Base-by-base conservation (phyloP, 2,329 filamentous ascomycete species). In the Orbilia oligospora region DNA sequence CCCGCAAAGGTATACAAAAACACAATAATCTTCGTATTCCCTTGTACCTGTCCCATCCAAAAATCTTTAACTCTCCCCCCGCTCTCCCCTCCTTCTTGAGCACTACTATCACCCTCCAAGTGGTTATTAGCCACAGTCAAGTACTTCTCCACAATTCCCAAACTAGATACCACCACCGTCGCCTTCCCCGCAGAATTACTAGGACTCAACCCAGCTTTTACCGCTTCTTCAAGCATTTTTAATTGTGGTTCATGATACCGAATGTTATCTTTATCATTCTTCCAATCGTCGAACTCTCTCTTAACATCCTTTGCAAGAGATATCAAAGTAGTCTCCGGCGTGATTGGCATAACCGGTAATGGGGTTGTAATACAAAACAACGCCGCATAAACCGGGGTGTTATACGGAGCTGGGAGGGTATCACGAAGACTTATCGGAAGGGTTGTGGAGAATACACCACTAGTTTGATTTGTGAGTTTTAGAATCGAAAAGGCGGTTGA, bases 101-200 rank as follows among this genome's bases (percentile, higher is more conserved):
- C n/a, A n/a, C n/a, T n/a, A n/a, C n/a, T n/a, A n/a, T n/a, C n/a
- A n/a, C n/a, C n/a, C n/a, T n/a, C n/a, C n/a, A n/a, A n/a, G n/a
- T n/a, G n/a, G n/a, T 10, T 16, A 33, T 33, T 10, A 9, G 48
- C 16, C 1, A 30, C n/a, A 8, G 65, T 68, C 8, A 68, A 16
- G 22, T 68, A 46, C 22, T 20, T 56, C 46, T 68, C 49, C 22
- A 68, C 33, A 56, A 68, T 30, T 5, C 65, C 65, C 3, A 68
- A 33, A 10, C 49, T 44, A 18, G 48, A 55, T 5, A 55, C 4
- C 9, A 18, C 30, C 5, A 44, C 48, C 20, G 48, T 55, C 4
- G 65, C 65, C 5, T 33, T 49, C 16, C n/a, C 65, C 1, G 30
- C n/a, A 20, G 14, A 20, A 10, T 36, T 33, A 22, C n/a, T 65